A percentile compares a stretch with the other conserved stretches of the same genome.
phyloP scores from a whole-genome alignment of 371 early-diverging fungal species.

The Mortierella sp. region DNA sequence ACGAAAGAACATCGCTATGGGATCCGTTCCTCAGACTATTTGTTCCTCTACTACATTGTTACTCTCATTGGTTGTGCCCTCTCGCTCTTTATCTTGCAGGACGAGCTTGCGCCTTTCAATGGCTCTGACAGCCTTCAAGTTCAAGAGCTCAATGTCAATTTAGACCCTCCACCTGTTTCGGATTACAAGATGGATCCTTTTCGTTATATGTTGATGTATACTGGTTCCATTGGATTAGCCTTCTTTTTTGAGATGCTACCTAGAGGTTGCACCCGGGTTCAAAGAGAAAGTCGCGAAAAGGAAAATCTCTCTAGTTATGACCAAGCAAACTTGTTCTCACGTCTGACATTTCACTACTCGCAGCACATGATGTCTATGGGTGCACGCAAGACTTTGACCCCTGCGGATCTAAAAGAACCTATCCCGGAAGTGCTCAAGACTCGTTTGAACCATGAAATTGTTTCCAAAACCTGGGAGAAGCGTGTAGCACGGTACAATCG shows the following conservation, averaged over 20 bases:
- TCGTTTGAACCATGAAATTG: slow-evolving; percentile 20
- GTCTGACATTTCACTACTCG: slow-evolving; percentile 32
- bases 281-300: slow-evolving; percentile 31
- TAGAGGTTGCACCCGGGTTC: slow-evolving; percentile 33
- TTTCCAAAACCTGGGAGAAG: slow-evolving; percentile 26
- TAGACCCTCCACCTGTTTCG: slow-evolving; percentile 40
- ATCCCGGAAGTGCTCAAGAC: slow-evolving; percentile 18
- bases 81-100: slow-evolving; percentile 36
- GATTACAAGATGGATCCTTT: slow-evolving; percentile 34
- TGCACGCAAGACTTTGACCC: slow-evolving; percentile 22
- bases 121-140: neutral
- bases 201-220: slow-evolving; percentile 20
- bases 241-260: slow-evolving; percentile 44
- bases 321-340: slow-evolving; percentile 48
- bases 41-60: slow-evolving; percentile 34
- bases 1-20: slow-evolving; percentile 38
- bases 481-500: slow-evolving; percentile 19
- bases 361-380: slow-evolving; percentile 38
- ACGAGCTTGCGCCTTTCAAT: neutral
- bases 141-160: neutral
- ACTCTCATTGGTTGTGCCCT: slow-evolving; percentile 31
- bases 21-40: slow-evolving; percentile 40
- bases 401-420: slow-evolving; percentile 24
- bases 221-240: slow-evolving; percentile 23
- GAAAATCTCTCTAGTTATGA: slow-evolving; percentile 27